Conservation (phyloP, 805 yeast species). For the Torulaspora quercuum region DNA sequence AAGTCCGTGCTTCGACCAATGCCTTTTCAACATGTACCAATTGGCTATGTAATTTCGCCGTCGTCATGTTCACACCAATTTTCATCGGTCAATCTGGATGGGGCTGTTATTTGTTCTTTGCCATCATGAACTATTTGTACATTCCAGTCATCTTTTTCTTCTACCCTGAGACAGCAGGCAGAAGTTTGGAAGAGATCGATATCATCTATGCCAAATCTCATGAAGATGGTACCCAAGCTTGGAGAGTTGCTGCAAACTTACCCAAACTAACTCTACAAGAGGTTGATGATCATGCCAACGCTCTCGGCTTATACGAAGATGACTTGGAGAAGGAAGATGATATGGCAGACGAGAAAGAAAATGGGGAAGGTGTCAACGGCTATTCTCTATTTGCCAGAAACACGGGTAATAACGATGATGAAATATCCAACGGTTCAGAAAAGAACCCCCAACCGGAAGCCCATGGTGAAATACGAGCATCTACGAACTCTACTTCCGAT, state of each 20-base stretch:
- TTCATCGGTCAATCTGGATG: constrained; percentile 49
- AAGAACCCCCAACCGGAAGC: constrained; percentile 4
- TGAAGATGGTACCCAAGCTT: constrained; percentile 55
- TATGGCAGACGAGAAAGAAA: constrained; percentile 21
- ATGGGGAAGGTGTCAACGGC: constrained; percentile 17
- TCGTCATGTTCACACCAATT: constrained; percentile 66
- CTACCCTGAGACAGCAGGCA: constrained; percentile 76
- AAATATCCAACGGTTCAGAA: constrained; percentile 6
- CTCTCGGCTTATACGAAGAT: constrained; percentile 52
- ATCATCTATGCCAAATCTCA: constrained; percentile 48
- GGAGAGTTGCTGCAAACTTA: constrained; percentile 59
- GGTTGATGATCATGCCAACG: constrained; percentile 57
- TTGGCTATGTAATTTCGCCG: constrained; percentile 63
- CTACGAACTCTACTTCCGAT: background rate
- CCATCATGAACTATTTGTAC: constrained; percentile 56
- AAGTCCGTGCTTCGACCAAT: constrained; percentile 57
- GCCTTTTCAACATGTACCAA: constrained; percentile 62
- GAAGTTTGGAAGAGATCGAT: constrained; percentile 72
- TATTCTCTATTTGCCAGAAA: constrained; percentile 13
- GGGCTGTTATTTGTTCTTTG: constrained; percentile 70
- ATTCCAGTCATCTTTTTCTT: constrained; percentile 61
- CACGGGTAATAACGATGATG: constrained; percentile 9
- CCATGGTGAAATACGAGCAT: constrained; percentile 2
- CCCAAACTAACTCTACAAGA: constrained; percentile 56
- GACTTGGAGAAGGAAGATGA: constrained; percentile 36